Conservation (phyloP, 78 protist genomes). For the Creolimax fragrantissima region DNA sequence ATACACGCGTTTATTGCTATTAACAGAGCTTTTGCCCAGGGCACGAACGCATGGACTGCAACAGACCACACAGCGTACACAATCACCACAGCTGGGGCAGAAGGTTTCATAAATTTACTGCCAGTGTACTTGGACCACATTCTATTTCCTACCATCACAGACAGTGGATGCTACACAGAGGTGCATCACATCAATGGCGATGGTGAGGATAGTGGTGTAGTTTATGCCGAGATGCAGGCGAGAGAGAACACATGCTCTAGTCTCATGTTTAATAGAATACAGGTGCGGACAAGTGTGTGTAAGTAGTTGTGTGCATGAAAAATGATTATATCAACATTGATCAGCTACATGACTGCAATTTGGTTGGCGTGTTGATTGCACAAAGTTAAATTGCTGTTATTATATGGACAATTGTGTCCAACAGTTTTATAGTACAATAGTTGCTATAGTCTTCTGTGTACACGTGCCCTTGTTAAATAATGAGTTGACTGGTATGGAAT, state of each 20-base stretch:
- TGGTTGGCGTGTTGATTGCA: too few relatives aligned
- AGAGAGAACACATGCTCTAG: slow-evolving; percentile 15
- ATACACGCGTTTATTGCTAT: too few relatives aligned
- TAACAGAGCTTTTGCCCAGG: slow-evolving; percentile 30
- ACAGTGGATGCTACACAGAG: slow-evolving; percentile 39
- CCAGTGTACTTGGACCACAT: slow-evolving; percentile 80
- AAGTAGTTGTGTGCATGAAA: too few relatives aligned
- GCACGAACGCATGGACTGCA: slow-evolving; percentile 65
- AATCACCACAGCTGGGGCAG: slow-evolving; percentile 15
- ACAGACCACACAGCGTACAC: slow-evolving; percentile 65
- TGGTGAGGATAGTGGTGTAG: slow-evolving; percentile 58
- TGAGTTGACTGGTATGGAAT: too few relatives aligned
- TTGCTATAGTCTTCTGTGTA: too few relatives aligned
- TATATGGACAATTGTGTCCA: too few relatives aligned
- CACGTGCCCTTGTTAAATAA: too few relatives aligned
- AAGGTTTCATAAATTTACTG: slow-evolving; percentile 61
- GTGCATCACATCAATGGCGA: slow-evolving; percentile 56
- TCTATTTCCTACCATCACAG: slow-evolving; percentile 68
- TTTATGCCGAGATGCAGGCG: slow-evolving; percentile 64
- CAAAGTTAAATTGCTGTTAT: too few relatives aligned
- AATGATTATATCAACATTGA: too few relatives aligned
- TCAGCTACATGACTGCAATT: too few relatives aligned
- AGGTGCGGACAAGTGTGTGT: background rate
- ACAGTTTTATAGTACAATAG: too few relatives aligned
- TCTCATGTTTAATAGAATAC: background rate